These are phyloP conservation scores for Boeremia exigua DNA, from an alignment of 2,329 filamentous ascomycete genomes.

Conservation along the genomic window DNA sequence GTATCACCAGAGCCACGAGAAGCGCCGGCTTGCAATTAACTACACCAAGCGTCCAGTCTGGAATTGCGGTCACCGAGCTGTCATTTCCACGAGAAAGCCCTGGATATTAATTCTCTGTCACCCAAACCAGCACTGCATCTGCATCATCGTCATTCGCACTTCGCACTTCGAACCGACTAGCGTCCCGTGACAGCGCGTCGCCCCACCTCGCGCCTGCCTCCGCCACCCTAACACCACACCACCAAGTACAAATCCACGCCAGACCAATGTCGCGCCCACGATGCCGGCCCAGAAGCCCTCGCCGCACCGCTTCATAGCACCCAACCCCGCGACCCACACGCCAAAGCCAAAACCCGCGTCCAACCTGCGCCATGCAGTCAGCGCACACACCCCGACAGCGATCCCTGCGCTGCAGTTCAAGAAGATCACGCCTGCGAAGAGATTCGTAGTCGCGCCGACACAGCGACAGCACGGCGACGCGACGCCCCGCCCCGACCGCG, in stretches of 20 bases:
- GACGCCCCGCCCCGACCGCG: not conserved
- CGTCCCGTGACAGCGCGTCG: not conserved
- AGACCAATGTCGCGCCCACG: not conserved
- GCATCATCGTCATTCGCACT: too few relatives aligned
- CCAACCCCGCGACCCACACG: not conserved
- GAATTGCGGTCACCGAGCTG: too few relatives aligned
- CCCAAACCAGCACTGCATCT: too few relatives aligned
- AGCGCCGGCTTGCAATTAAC: too few relatives aligned
- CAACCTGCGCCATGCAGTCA: not conserved
- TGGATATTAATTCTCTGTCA: too few relatives aligned
- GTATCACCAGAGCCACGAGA: too few relatives aligned
- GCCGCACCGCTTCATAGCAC: conserved; percentile 17
- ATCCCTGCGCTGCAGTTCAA: conserved; percentile 8
- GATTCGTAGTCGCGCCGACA: conserved; percentile 37
- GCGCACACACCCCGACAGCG: not conserved
- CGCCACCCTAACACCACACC: not conserved
- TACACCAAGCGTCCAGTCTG: too few relatives aligned
- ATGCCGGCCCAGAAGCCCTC: conserved; percentile 15
- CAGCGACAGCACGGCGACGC: conserved; percentile 6
- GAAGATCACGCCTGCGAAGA: conserved; percentile 38
- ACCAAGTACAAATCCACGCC: not conserved
- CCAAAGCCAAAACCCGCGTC: conserved; percentile 3
- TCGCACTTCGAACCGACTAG: too few relatives aligned
- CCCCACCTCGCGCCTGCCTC: not conserved
- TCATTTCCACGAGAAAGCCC: too few relatives aligned